phyloP scores from a whole-genome alignment of 805 yeast genomes.

The Pichia membranifaciens region DNA sequence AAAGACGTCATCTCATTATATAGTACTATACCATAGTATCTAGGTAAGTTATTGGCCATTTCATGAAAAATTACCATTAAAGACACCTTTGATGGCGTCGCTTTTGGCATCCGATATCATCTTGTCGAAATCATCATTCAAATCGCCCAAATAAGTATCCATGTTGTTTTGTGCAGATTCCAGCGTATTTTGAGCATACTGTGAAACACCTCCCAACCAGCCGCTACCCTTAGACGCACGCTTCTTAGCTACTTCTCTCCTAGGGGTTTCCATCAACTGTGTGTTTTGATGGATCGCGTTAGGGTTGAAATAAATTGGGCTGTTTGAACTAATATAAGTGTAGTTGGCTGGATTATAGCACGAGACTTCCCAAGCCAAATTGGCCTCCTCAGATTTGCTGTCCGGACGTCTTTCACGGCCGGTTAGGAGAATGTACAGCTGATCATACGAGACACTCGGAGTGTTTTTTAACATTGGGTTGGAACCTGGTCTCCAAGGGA shows the following conservation, averaged over 20 bases:
- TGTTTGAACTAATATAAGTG: conserved; percentile 22
- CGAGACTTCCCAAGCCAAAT: conserved; percentile 44
- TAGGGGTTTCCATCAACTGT: conserved; percentile 18
- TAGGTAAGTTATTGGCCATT: too few relatives aligned
- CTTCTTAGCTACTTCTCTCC: conserved; percentile 8
- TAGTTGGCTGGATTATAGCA: conserved; percentile 33
- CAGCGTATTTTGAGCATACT: conserved; percentile 19
- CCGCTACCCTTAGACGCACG: conserved; percentile 6
- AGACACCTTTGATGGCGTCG: conserved; percentile 27
- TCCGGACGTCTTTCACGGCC: conserved; percentile 63
- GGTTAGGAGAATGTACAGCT: conserved; percentile 60
- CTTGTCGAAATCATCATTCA: conserved; percentile 30
- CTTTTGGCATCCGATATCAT: conserved; percentile 25
- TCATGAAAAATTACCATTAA: conserved; percentile 15
- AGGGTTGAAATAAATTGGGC: conserved; percentile 31
- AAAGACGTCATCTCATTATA: too few relatives aligned
- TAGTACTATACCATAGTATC: too few relatives aligned
- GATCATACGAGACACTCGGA: conserved; percentile 51
- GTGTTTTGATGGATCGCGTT: conserved; percentile 28
- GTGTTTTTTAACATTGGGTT: conserved; percentile 84
- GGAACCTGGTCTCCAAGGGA: conserved; percentile 76
- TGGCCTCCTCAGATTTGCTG: conserved; percentile 43
- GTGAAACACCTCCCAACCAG: conserved; percentile 11
- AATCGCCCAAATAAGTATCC: conserved; percentile 24
- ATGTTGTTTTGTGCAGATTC: conserved; percentile 23